These are phyloP conservation scores for Caulochytrium protostelioides DNA, from an alignment of 371 early-diverging fungal species.

Conservation along the genomic window DNA sequence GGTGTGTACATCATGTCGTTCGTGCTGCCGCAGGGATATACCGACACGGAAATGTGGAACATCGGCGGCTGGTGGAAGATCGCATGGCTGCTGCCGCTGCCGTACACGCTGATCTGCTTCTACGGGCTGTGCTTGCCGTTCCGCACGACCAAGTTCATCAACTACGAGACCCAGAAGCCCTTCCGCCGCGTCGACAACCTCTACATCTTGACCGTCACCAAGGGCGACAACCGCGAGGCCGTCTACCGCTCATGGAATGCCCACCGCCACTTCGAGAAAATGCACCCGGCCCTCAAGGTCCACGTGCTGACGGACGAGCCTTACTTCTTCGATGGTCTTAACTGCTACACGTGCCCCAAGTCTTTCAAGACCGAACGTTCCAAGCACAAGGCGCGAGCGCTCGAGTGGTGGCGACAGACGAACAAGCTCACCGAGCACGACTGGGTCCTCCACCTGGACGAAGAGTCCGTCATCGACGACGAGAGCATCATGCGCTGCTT, in stretches of 20 bases:
- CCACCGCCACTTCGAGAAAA: constrained; percentile 3
- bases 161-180: background rate
- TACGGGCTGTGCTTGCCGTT: constrained; percentile 6
- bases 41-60: constrained; percentile 6
- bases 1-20: constrained; percentile 2
- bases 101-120: constrained; percentile 7
- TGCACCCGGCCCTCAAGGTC: constrained; percentile 6
- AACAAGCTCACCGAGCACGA: constrained; percentile 6
- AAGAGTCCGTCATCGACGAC: constrained; percentile 7
- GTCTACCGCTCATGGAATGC: constrained; percentile 3
- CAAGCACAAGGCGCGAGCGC: constrained; percentile 8
- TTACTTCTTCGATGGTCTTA: constrained; percentile 5
- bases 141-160: constrained; percentile 4
- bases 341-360: constrained; percentile 9
- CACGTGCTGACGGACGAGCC: constrained; percentile 10
- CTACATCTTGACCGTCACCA: constrained; percentile 7
- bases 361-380: background rate
- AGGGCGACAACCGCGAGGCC: constrained; percentile 4
- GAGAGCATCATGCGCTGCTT: constrained; percentile 2
- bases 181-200: constrained; percentile 6
- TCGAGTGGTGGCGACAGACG: constrained; percentile 8
- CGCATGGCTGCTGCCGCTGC: constrained; percentile 5
- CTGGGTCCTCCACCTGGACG: constrained; percentile 8
- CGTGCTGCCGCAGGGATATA: constrained; percentile 1
- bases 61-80: constrained; percentile 6